These are phyloP conservation scores for Dactylella cylindrospora DNA, from an alignment of 2,329 filamentous ascomycete genomes.

Conservation along the genomic window DNA sequence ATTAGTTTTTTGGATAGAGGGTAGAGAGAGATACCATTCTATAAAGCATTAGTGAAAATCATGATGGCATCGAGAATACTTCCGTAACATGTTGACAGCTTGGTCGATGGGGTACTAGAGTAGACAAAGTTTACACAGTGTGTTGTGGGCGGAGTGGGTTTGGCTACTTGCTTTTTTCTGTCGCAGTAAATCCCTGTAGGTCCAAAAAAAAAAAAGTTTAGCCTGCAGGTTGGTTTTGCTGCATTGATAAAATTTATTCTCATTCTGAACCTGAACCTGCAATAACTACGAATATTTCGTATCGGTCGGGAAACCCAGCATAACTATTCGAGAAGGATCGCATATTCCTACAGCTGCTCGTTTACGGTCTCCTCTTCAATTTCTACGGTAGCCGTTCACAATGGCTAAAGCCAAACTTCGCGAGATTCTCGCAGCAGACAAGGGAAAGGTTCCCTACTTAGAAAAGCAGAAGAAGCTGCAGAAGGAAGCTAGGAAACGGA, in stretches of 20 bases:
- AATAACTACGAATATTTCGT: constrained; percentile 4
- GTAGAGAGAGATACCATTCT: no score
- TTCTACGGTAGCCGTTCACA: constrained; percentile 22
- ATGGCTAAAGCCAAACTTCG: constrained; percentile 56
- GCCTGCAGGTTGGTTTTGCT: no score
- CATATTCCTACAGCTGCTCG: not conserved
- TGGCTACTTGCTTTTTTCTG: constrained; percentile 38
- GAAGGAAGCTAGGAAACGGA: constrained; percentile 53
- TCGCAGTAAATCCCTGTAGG: constrained; percentile 33
- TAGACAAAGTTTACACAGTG: not conserved
- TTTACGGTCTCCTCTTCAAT: not conserved
- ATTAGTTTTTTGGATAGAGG: no score
- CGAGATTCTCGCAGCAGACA: constrained; percentile 60
- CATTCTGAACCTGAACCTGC: not conserved
- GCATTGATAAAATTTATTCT: not conserved
- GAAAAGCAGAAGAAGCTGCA: constrained; percentile 53
- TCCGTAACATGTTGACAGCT: no score
- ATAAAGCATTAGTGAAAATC: no score
- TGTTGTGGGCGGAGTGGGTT: not conserved
- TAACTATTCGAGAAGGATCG: not conserved
- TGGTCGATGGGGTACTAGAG: no score
- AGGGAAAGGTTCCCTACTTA: constrained; percentile 58
- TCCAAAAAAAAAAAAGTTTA: constrained; percentile 38
- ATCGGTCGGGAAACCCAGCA: not conserved
- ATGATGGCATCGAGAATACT: no score